Evolutionary conservation across 371 early-diverging fungal genomes (phyloP), one percentile per base, ranked within the genome.

Genomic region (Mortierella sp.): DNA sequence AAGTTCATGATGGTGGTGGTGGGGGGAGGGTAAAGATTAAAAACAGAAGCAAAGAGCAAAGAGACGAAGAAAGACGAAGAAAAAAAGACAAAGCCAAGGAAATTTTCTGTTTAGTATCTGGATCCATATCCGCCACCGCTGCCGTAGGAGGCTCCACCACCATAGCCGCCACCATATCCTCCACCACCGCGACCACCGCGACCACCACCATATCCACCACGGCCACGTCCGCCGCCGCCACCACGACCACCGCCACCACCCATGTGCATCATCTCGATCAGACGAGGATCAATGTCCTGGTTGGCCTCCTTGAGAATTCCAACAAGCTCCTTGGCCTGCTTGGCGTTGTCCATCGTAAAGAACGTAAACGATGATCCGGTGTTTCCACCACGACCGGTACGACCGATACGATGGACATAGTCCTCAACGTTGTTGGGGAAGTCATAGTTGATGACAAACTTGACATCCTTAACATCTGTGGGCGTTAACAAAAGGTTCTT

Each of bases 321-420:
- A 28, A 96, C 87, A 56, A 99, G 88, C 50, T 96, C 97, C 69
- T 89, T 87, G 47, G 99, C 95, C 73, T 92, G 91, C 69, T 92
- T 92, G 54, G 88, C 86, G 83, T 99, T 97, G 24, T 94, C 97
- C 43, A 87, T 80, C 2, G 99, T 97, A 83, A 99, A 98, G 89
- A 97, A 99, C 21, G 99, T 98, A 80, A 94, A 88, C 19, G 99
- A 91, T 14, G 94, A 88, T 32, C 99, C 99, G n/a, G 92, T 92
- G 48, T 90, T 89, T 24, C 93, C 95, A 60, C 97, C 98, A 87
- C 99, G 97, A 72, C 99, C 99, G 27, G 99, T 99, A 86, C 99
- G 92, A 60, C 99, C 99, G 64, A 99, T 99, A 72, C 99, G 93
- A 83, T 99, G 99, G 37, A 98, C 95, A 81, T 97, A 99, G 79